Evolutionary conservation across 306 rosid species (phyloP).

Genomic region (Hippophae gyantsensis): DNA sequence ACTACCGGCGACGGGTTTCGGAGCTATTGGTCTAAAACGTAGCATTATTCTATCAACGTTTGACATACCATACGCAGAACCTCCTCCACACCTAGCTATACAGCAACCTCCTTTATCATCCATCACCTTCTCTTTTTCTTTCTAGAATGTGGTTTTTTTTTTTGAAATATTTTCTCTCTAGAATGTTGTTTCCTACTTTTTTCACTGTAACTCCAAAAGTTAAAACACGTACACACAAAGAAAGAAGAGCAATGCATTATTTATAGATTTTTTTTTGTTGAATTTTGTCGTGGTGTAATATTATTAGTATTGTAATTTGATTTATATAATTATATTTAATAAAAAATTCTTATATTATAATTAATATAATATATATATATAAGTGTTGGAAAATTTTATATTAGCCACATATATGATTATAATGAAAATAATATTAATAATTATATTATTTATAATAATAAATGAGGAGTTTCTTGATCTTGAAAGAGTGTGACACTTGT

Average conservation of each 20-base stretch:
- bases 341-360: no score
- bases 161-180: neutral
- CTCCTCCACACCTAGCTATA: slow-evolving; percentile 39
- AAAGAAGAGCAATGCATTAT: neutral
- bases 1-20: slow-evolving; percentile 47
- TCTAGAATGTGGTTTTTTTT: neutral
- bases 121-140: slow-evolving; percentile 17
- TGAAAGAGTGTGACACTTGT: no score
- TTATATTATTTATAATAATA: no score
- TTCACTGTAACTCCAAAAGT: neutral
- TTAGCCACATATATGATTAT: no score
- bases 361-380: no score
- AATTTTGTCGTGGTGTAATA: no score
- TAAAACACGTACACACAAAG: neutral
- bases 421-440: no score
- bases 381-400: no score
- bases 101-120: slow-evolving; percentile 75
- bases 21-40: slow-evolving; percentile 75
- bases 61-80: slow-evolving; percentile 40
- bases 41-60: slow-evolving; percentile 60
- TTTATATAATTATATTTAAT: no score
- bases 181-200: neutral
- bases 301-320: no score
- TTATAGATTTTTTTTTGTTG: slow-evolving; percentile 8
- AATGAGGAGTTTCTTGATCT: no score